Conservation (phyloP, 2,329 filamentous ascomycete species). For the Daldinia sp. region DNA sequence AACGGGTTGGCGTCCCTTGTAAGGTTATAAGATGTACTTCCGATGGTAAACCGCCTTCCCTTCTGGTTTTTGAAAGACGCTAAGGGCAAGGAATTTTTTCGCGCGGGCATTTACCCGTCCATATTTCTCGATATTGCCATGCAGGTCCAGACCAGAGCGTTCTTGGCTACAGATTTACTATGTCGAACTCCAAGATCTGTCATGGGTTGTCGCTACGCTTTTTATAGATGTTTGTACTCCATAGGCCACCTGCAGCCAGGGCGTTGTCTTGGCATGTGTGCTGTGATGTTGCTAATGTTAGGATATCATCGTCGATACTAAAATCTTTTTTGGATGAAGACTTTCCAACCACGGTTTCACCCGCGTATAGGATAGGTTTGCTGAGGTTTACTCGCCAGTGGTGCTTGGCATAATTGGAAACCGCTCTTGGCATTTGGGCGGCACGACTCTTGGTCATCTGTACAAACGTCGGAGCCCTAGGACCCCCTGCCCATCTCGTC, state of each 20-base stretch:
- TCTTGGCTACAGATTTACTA: slow-evolving; percentile 20
- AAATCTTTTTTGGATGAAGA: slow-evolving; percentile 6
- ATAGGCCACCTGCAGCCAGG: not conserved
- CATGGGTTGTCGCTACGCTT: slow-evolving; percentile 12
- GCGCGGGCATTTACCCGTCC: slow-evolving; percentile 28
- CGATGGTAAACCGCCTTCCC: slow-evolving; percentile 28
- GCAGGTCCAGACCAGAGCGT: slow-evolving; percentile 22
- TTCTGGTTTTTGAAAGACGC: slow-evolving; percentile 25
- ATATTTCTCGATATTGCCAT: slow-evolving; percentile 33
- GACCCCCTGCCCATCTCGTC: slow-evolving; percentile 31
- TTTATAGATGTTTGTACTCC: slow-evolving; percentile 22
- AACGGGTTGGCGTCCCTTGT: slow-evolving; percentile 4
- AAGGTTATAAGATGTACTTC: slow-evolving; percentile 22
- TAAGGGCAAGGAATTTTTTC: slow-evolving; percentile 8
- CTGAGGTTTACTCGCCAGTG: not conserved
- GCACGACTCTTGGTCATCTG: slow-evolving; percentile 32
- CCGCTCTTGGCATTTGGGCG: slow-evolving; percentile 14
- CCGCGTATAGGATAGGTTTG: slow-evolving; percentile 7
- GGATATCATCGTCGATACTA: slow-evolving; percentile 14
- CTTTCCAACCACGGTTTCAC: slow-evolving; percentile 9
- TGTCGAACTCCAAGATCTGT: slow-evolving; percentile 5
- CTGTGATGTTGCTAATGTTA: slow-evolving; percentile 18
- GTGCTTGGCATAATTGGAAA: not conserved
- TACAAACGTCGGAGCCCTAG: slow-evolving; percentile 29
- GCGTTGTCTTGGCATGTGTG: slow-evolving; percentile 20